Conservation (phyloP, 441 rosid species). For the Adansonia rubrostipa region DNA sequence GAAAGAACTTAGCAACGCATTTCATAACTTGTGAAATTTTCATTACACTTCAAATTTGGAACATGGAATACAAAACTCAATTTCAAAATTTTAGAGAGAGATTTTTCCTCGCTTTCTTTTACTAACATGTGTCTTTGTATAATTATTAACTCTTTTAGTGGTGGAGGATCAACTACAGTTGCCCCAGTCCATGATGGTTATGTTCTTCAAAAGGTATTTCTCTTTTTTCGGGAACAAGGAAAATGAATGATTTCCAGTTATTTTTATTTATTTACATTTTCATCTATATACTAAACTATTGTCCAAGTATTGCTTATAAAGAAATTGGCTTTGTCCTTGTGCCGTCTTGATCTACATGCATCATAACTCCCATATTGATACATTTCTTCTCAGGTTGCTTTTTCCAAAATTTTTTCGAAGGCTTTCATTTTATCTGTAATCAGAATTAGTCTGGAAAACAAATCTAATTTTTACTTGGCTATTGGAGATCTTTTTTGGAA, state of each 20-base stretch:
- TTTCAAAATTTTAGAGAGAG: not conserved
- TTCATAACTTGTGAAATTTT: not conserved
- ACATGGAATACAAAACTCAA: too few species aligned
- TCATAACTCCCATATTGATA: not conserved
- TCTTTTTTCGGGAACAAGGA: constrained; percentile 19
- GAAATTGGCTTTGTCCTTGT: not conserved
- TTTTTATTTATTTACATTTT: constrained; percentile 3
- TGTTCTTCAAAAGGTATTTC: constrained; percentile 93
- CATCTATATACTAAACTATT: not conserved
- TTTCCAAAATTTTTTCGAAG: not conserved
- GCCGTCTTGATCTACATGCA: not conserved
- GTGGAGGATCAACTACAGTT: constrained; percentile 97
- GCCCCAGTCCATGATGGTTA: constrained; percentile 99
- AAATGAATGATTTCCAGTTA: not conserved
- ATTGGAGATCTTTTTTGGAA: not conserved
- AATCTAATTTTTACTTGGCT: not conserved
- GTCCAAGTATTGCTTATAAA: not conserved
- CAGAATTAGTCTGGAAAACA: not conserved
- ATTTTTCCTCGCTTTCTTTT: not conserved
- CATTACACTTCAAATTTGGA: too few species aligned
- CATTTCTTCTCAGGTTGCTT: constrained; percentile 4
- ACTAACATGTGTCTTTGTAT: not conserved
- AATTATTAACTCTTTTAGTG: constrained; percentile 52
- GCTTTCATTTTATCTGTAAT: not conserved
- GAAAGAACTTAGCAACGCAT: not conserved